Percentiles rank a stretch among this genome's conserved stretches.
Conservation (phyloP, 73 alveolate species). For the Stentor roeselii region DNA sequence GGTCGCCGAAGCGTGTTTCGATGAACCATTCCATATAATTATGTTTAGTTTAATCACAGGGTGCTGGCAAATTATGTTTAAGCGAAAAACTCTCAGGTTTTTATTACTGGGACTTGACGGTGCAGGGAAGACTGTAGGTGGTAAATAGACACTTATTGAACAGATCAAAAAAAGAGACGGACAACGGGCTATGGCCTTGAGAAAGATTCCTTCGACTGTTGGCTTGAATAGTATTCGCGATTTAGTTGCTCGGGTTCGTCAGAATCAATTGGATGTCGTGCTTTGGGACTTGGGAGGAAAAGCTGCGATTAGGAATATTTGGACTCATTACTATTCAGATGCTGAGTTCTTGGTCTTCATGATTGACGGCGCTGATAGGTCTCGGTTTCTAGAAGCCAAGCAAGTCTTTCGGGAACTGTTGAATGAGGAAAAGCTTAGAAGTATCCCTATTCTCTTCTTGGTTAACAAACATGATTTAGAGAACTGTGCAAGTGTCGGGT, state of each 20-base stretch:
- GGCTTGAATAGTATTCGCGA: not conserved
- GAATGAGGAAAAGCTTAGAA: not conserved
- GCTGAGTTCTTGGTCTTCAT: not conserved
- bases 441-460: not conserved
- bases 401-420: conserved; percentile 1
- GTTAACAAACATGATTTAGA: conserved; percentile 14
- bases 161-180: conserved; percentile 7
- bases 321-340: conserved; percentile 12
- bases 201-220: not conserved
- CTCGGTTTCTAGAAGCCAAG: not conserved
- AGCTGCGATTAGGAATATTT: conserved; percentile 14
- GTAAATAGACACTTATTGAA: not conserved
- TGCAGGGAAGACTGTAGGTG: conserved; percentile 11
- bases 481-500: conserved; percentile 15
- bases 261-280: not conserved
- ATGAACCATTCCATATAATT: conserved; percentile 8
- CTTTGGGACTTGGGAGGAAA: conserved; percentile 23
- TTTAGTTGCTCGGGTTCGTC: not conserved
- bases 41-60: not conserved
- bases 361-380: conserved; percentile 19
- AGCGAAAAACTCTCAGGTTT: not conserved
- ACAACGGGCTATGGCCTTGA: not conserved
- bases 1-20: conserved; percentile 23
- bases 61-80: not conserved
- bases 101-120: not conserved